Conservation (phyloP, 169 alveolate species). For the Fabrea salina region DNA sequence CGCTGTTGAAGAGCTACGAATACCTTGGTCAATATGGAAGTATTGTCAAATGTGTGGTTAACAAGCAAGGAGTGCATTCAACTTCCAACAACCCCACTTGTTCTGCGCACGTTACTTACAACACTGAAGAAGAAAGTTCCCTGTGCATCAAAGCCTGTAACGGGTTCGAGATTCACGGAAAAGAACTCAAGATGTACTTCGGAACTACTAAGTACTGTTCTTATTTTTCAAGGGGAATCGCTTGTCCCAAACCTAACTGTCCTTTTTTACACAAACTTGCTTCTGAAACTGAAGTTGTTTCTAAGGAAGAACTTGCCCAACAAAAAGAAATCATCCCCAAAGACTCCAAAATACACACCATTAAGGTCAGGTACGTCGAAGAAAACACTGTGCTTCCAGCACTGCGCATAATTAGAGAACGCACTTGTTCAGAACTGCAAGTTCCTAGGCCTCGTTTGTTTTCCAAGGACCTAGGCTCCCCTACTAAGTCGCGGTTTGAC, state of each 20-base stretch:
- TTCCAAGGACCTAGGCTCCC: not conserved
- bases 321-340: too few relatives aligned
- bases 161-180: conserved; percentile 36
- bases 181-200: conserved; percentile 40
- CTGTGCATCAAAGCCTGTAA: conserved; percentile 63
- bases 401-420: not conserved
- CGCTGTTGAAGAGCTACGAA: conserved; percentile 33
- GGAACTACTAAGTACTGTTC: conserved; percentile 78
- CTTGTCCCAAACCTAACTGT: conserved; percentile 61
- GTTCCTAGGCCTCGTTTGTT: not conserved
- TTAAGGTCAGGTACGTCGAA: too few relatives aligned
- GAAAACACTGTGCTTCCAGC: conserved; percentile 4
- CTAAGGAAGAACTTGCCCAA: too few relatives aligned
- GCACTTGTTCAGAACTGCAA: not conserved
- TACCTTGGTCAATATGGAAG: conserved; percentile 51
- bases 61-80: conserved; percentile 32
- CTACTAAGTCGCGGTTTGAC: not conserved
- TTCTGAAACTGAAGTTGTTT: too few relatives aligned
- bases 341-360: too few relatives aligned
- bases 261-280: conserved; percentile 56
- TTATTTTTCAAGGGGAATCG: conserved; percentile 55
- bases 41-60: conserved; percentile 40
- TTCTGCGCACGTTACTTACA: conserved; percentile 62
- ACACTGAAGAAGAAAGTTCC: conserved; percentile 58
- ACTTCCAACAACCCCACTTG: conserved; percentile 42